phyloP scores from a whole-genome alignment of 768 basidiomycete genomes.

The Leccinum broughii region DNA sequence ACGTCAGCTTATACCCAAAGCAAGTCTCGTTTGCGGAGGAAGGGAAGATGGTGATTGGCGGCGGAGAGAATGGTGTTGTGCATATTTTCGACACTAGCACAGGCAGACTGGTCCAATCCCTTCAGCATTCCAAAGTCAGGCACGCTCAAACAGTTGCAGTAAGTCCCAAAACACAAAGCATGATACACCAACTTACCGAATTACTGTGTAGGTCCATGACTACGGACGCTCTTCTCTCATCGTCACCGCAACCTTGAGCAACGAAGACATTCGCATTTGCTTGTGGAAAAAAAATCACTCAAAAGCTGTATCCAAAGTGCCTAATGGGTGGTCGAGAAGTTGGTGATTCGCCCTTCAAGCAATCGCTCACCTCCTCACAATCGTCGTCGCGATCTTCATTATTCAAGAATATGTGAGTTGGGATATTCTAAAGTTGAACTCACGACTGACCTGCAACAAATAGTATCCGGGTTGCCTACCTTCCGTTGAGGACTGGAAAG shows the following conservation, averaged over 20 bases:
- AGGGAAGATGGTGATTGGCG: constrained; percentile 1
- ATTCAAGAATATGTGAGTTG: no score
- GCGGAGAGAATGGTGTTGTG: not conserved
- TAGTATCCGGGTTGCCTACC: no score
- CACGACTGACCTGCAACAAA: no score
- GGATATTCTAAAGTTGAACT: no score
- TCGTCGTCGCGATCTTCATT: no score
- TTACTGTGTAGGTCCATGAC: not conserved
- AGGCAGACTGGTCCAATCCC: not conserved
- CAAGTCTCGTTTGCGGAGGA: constrained; percentile 5
- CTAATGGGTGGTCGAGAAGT: no score
- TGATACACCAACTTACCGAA: no score
- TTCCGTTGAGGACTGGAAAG: no score
- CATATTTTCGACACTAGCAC: constrained; percentile 2
- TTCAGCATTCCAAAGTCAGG: not conserved
- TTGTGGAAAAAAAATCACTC: no score
- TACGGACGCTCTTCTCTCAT: not conserved
- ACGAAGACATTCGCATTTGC: not conserved
- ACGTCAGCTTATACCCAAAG: constrained; percentile 6
- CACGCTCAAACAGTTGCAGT: constrained; percentile 2
- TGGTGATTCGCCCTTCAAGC: no score
- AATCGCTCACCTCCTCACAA: no score
- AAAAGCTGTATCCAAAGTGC: no score
- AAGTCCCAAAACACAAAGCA: not conserved
- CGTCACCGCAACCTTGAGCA: not conserved